These are phyloP conservation scores for Phaeosphaeriaceae sp. DNA, from an alignment of 2,329 filamentous ascomycete genomes.

Conservation along the genomic window DNA sequence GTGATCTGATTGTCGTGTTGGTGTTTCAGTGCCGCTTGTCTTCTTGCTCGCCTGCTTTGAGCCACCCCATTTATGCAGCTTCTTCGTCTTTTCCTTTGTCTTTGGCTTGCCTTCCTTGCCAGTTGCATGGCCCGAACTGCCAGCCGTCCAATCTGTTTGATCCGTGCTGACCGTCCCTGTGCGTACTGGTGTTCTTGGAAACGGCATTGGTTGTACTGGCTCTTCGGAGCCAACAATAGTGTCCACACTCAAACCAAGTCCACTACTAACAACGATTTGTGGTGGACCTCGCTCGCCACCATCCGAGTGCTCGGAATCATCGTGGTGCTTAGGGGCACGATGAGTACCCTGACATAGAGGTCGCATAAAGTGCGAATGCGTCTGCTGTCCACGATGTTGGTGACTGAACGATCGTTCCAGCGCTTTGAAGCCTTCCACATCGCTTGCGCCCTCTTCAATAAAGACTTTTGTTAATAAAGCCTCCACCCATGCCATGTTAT, in stretches of 20 bases:
- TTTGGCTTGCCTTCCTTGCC: constrained; percentile 36
- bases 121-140: constrained; percentile 26
- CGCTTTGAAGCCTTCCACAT: constrained; percentile 69
- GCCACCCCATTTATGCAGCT: constrained; percentile 38
- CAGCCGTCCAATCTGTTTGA: constrained; percentile 40
- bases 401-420: constrained; percentile 68
- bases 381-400: constrained; percentile 64
- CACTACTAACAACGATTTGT: constrained; percentile 36
- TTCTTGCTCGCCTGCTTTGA: constrained; percentile 30
- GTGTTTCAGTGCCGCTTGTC: constrained; percentile 38
- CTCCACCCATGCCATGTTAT: constrained; percentile 68
- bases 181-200: constrained; percentile 32
- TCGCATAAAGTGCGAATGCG: constrained; percentile 69
- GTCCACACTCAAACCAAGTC: constrained; percentile 35
- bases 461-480: constrained; percentile 69
- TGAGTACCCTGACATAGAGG: constrained; percentile 62
- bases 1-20: constrained; percentile 30
- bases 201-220: constrained; percentile 11
- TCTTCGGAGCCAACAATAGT: constrained; percentile 29
- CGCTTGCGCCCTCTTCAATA: constrained; percentile 67
- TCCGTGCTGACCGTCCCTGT: constrained; percentile 42
- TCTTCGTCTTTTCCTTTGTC: constrained; percentile 42
- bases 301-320: constrained; percentile 46
- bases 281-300: constrained; percentile 36
- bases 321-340: constrained; percentile 35